Base-by-base conservation (phyloP, 2,329 filamentous ascomycete genomes). In the Aspergillus brasiliensis region DNA sequence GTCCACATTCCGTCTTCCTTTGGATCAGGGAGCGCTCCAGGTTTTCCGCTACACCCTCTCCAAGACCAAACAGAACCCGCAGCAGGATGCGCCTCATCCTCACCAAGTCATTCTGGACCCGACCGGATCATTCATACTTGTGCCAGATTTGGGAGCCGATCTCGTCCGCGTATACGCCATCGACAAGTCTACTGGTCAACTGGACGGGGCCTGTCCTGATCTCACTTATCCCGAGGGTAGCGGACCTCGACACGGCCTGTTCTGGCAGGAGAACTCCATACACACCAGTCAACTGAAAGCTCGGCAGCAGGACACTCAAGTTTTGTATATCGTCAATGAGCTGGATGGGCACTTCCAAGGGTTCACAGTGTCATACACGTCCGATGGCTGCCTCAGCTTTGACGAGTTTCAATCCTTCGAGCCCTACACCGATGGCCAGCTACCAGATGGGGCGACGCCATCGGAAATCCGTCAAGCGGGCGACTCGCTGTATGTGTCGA, bases 101-200 rank as follows among this genome's bases (percentile, higher is more conserved):
- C 88, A 91, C 73, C 77, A 88, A 69, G 82, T 84, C n/a, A 71
- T 89, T 54, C 70, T 88, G 34, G 88, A 91, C 70, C 88, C 88
- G 6, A 88, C 85, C 2, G 84, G 83, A 5, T 68, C 79, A n/a
- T 91, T 84, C 72, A 67, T 90, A 27, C 68, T 90, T 8, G 82
- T 86, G 8, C 87, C 88, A 1, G 89, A 91, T 66, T 80, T 92
- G 5, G 86, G 88, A 42, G 81, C 83, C 0, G 89, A 91, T 66
- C 67, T 85, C 6, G 73, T 91, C 51, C 86, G 84, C 63, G 75
- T 85, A 78, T 91, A 84, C 71, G 69, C 76, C 57, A 80, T 88
- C 67, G 75, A 85, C 64, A 66, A 68, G 1, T 63, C 68, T 1
- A 77, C 71, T 2, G 80, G 80, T 6, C 78, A 81, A 31, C 75